Conservation (phyloP, 1,139 yeast genomes). For the Debaryomyces singareniensis region DNA sequence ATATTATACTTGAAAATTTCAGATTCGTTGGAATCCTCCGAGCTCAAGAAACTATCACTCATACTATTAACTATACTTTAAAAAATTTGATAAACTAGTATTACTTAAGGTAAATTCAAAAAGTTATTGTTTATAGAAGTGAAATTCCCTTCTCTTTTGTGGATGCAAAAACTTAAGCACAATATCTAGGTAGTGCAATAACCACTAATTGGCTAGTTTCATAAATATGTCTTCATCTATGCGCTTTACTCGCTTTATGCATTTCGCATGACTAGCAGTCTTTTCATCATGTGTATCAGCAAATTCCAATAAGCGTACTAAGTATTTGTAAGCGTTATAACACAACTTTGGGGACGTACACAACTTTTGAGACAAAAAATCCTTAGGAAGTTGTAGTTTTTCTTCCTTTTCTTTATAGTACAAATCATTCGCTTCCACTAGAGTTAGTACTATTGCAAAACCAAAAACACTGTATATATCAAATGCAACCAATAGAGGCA, state of each 20-base stretch:
- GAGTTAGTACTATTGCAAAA: slow-evolving; percentile 23
- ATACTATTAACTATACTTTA: too few species aligned
- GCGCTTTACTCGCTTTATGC: slow-evolving; percentile 20
- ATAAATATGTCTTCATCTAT: slow-evolving; percentile 13
- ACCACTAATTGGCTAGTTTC: slow-evolving; percentile 10
- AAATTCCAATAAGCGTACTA: slow-evolving; percentile 20
- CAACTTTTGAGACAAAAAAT: slow-evolving; percentile 11
- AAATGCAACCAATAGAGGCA: slow-evolving; percentile 33
- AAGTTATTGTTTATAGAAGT: background rate
- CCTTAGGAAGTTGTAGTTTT: background rate
- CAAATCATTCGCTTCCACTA: slow-evolving; percentile 23
- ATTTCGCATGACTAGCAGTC: slow-evolving; percentile 21
- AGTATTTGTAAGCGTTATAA: slow-evolving; percentile 28
- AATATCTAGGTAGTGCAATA: slow-evolving; percentile 2
- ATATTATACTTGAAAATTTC: slow-evolving; percentile 2
- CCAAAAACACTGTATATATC: slow-evolving; percentile 30
- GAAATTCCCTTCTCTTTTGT: slow-evolving; percentile 4
- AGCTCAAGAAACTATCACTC: too few species aligned
- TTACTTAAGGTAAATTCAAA: too few species aligned
- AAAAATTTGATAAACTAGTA: too few species aligned
- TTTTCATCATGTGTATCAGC: slow-evolving; percentile 24
- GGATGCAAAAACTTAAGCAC: slow-evolving; percentile 6
- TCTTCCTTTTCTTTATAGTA: slow-evolving; percentile 11
- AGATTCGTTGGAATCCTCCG: slow-evolving; percentile 2
- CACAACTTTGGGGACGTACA: slow-evolving; percentile 14